Evolutionary conservation across 2,329 filamentous ascomycete genomes (phyloP).

Genomic region (Pezizomycotina sp.): DNA sequence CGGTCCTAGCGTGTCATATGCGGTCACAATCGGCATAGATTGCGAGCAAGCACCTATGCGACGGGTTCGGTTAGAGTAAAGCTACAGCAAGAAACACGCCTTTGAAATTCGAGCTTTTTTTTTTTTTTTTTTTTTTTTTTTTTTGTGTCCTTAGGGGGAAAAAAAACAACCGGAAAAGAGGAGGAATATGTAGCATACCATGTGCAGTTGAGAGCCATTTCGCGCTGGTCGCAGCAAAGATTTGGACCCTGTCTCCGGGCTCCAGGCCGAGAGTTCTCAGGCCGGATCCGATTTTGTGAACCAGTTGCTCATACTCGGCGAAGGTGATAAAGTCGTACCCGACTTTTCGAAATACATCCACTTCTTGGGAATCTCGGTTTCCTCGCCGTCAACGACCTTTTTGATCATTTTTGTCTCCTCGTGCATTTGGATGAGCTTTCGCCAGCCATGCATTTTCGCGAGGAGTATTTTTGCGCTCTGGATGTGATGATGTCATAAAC

Average conservation of each 20-base stretch:
- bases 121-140: too few relatives aligned
- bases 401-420: slow-evolving; percentile 76
- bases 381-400: slow-evolving; percentile 69
- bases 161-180: background rate
- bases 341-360: slow-evolving; percentile 83
- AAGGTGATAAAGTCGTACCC: slow-evolving; percentile 61
- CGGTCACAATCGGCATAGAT: slow-evolving; percentile 79
- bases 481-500: slow-evolving; percentile 63
- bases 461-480: slow-evolving; percentile 47
- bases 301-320: slow-evolving; percentile 56
- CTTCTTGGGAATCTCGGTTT: slow-evolving; percentile 69
- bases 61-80: too few relatives aligned
- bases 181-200: slow-evolving; percentile 3
- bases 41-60: slow-evolving; percentile 51
- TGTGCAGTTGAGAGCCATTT: background rate
- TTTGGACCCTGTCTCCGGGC: slow-evolving; percentile 52
- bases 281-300: slow-evolving; percentile 53
- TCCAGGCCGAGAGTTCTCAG: slow-evolving; percentile 57
- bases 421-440: slow-evolving; percentile 60
- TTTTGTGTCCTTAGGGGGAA: too few relatives aligned
- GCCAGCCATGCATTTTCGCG: slow-evolving; percentile 48
- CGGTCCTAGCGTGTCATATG: slow-evolving; percentile 81
- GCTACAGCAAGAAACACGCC: slow-evolving; percentile 5
- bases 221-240: slow-evolving; percentile 65
- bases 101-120: too few relatives aligned